phyloP scores from a whole-genome alignment of 257 asterid genomes.

The Galeopsis tetrahit region DNA sequence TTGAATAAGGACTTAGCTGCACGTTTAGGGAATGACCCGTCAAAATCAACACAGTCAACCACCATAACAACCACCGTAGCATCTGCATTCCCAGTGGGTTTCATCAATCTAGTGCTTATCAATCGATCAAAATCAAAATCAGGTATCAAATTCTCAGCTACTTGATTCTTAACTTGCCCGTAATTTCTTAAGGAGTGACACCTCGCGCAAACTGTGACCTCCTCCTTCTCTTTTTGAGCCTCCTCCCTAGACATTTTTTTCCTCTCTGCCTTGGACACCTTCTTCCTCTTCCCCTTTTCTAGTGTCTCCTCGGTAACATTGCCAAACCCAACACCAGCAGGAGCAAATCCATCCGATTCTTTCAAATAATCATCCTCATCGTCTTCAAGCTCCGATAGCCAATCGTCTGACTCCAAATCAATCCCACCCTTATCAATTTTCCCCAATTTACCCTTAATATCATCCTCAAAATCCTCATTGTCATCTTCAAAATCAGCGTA shows the following conservation, averaged over 20 bases:
- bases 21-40: constrained; percentile 91
- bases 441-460: constrained; percentile 43
- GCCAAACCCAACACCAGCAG: constrained; percentile 89
- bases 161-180: constrained; percentile 84
- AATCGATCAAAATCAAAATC: constrained; percentile 89
- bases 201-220: constrained; percentile 86
- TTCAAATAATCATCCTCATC: constrained; percentile 53
- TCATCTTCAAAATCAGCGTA: constrained; percentile 45
- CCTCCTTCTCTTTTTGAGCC: constrained; percentile 63
- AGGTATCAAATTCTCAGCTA: constrained; percentile 83
- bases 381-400: constrained; percentile 60
- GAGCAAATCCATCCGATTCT: constrained; percentile 81
- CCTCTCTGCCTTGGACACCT: constrained; percentile 76
- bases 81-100: constrained; percentile 82
- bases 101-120: constrained; percentile 78
- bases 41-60: constrained; percentile 93
- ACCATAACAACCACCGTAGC: constrained; percentile 90
- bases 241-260: constrained; percentile 71
- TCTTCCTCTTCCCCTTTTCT: constrained; percentile 58
- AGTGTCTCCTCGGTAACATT: constrained; percentile 77
- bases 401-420: constrained; percentile 67
- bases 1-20: constrained; percentile 85
- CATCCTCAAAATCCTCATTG: constrained; percentile 53
- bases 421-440: constrained; percentile 44
- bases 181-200: constrained; percentile 90